Conservation (phyloP, 2,329 filamentous ascomycete species). For the Exserohilum turcica region DNA sequence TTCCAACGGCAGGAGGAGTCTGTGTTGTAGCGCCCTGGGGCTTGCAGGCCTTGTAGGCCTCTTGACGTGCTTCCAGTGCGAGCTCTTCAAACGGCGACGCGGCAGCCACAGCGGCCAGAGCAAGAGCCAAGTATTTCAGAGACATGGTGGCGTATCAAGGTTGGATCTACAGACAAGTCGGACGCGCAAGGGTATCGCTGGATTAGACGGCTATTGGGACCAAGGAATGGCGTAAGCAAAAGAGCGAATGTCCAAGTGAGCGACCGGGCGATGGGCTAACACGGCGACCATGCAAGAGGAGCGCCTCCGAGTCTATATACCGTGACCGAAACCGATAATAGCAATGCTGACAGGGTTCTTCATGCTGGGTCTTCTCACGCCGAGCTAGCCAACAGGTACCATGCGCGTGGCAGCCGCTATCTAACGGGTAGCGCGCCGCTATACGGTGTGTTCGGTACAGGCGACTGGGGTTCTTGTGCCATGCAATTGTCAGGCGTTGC, state of each 20-base stretch:
- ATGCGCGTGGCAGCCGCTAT: slow-evolving; percentile 2
- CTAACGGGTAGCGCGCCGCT: slow-evolving; percentile 1
- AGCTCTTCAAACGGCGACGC: slow-evolving; percentile 30
- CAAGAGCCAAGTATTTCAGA: slow-evolving; percentile 30
- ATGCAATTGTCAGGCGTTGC: neutral
- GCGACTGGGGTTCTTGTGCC: slow-evolving; percentile 4
- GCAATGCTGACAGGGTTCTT: slow-evolving; percentile 7
- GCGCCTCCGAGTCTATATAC: slow-evolving; percentile 12
- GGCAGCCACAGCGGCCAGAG: slow-evolving; percentile 28
- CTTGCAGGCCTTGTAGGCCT: slow-evolving; percentile 43
- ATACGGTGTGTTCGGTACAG: slow-evolving; percentile 1
- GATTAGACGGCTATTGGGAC: slow-evolving; percentile 9
- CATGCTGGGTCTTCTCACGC: neutral
- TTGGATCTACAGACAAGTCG: too few species aligned
- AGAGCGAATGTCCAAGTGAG: slow-evolving; percentile 10
- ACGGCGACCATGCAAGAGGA: neutral
- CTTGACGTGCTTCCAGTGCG: slow-evolving; percentile 31
- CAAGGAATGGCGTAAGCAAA: slow-evolving; percentile 10
- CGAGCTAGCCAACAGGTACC: slow-evolving; percentile 9
- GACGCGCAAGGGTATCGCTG: too few species aligned
- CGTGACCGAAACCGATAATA: neutral
- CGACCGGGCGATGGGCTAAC: neutral
- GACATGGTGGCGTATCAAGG: slow-evolving; percentile 27
- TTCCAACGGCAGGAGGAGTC: slow-evolving; percentile 40
- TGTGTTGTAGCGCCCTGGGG: slow-evolving; percentile 43